These are phyloP conservation scores for Amylostereum areolatum DNA, from an alignment of 1,284 basidiomycete genomes.

Conservation along the genomic window DNA sequence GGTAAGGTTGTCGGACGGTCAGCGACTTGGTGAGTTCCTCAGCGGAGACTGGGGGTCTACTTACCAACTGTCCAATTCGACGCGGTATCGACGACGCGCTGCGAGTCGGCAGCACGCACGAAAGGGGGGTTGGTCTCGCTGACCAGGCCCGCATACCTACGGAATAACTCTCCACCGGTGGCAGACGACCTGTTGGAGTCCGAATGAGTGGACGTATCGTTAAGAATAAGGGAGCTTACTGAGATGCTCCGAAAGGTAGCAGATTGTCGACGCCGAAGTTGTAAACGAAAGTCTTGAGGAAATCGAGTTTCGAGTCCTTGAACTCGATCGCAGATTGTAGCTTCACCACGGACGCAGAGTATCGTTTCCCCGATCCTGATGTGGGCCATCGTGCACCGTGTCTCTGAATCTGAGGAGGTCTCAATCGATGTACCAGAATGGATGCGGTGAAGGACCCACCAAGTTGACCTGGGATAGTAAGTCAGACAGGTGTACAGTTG, in stretches of 20 bases:
- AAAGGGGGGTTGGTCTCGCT: conserved; percentile 47
- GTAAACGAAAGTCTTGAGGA: conserved; percentile 59
- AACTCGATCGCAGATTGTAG: conserved; percentile 40
- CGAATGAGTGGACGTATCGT: not conserved
- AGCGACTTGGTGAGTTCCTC: too few relatives aligned
- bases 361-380: conserved; percentile 33
- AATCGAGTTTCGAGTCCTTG: conserved; percentile 46
- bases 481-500: too few relatives aligned
- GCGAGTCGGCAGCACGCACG: conserved; percentile 54
- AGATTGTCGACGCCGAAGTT: conserved; percentile 56
- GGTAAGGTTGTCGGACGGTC: not conserved
- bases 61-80: conserved; percentile 67
- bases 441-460: conserved; percentile 30
- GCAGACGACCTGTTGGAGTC: conserved; percentile 37
- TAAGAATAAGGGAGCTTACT: conserved; percentile 46
- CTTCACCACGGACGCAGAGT: conserved; percentile 48
- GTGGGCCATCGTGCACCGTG: conserved; percentile 84
- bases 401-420: conserved; percentile 60
- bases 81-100: conserved; percentile 63
- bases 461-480: conserved; percentile 46
- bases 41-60: conserved; percentile 2
- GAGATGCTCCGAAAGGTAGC: conserved; percentile 60
- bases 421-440: conserved; percentile 2
- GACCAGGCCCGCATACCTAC: conserved; percentile 49
- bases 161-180: conserved; percentile 41